phyloP scores from a whole-genome alignment of 306 rosid species.

The Cyclanthera cordifolia region DNA sequence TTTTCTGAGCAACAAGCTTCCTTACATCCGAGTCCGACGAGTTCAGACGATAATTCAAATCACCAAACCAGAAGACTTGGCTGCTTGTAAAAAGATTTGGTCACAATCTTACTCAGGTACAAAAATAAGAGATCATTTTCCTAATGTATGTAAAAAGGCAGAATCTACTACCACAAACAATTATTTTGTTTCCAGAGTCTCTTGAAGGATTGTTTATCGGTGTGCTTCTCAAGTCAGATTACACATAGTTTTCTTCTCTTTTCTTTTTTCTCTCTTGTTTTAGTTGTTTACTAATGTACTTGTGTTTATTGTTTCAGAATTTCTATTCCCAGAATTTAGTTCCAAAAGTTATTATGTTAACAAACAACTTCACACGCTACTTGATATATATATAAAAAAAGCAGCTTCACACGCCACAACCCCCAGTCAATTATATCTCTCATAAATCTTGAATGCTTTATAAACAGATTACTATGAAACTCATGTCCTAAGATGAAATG shows the following conservation, averaged over 20 bases:
- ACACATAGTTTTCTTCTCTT: too few relatives aligned
- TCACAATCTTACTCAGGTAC: conserved; percentile 12
- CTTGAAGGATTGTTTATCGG: neutral
- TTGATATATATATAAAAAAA: too few relatives aligned
- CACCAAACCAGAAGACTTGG: conserved; percentile 93
- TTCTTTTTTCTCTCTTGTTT: too few relatives aligned
- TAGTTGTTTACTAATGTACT: too few relatives aligned
- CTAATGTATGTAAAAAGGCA: neutral
- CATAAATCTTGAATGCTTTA: too few relatives aligned
- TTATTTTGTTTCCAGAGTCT: neutral
- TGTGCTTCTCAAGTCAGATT: too few relatives aligned
- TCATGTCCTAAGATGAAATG: neutral
- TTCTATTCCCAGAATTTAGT: too few relatives aligned
- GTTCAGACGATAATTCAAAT: conserved; percentile 82
- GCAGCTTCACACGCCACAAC: too few relatives aligned
- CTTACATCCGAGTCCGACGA: conserved; percentile 50
- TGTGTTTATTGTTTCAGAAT: too few relatives aligned
- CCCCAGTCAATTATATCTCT: too few relatives aligned
- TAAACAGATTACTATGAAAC: neutral
- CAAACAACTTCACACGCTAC: too few relatives aligned
- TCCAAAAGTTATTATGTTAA: neutral
- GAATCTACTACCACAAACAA: neutral
- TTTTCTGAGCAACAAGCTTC: conserved; percentile 46
- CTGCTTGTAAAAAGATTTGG: conserved; percentile 34
- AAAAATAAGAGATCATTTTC: neutral